Base-by-base conservation (phyloP, 768 basidiomycete species). In the Amanita molliuscula region DNA sequence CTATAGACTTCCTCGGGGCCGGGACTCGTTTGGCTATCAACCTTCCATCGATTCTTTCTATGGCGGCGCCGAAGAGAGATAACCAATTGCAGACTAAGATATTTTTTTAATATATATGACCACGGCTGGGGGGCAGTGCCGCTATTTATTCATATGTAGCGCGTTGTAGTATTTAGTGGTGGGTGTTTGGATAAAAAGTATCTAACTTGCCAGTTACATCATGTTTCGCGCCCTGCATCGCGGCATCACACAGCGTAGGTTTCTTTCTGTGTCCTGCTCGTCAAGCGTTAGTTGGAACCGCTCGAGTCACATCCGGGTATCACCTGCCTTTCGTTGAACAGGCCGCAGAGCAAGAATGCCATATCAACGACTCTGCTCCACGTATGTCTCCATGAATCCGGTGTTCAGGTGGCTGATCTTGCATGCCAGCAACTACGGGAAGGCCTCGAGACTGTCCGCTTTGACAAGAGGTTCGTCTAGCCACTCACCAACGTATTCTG, bases 321-420 rank as follows among this genome's bases (percentile, higher is more conserved):
- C 44, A 72, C 77, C 16, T 84, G 75, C 56, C 72, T 94, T 16
- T 78, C 79, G n/a, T 77, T 94, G 51, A 87, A 93, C 60, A 73
- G 88, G 52, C 87, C 89, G 6, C 74, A 84, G 56, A 82, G 78
- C 58, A 91, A 82, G 74, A 95, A 95, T 67, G 89, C 92, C 18
- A 88, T 95, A 40, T 92, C 89, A 2, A 66, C 79, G 53, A 68
- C 69, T 31, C 73, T 95, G 54, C 70, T 95, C 28, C 68, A 77
- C 69, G 88, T 87, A 48, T 58, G 56, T 44, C 53, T 4, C 36
- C 44, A 42, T 46, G 13, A 13, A 36, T 33, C 44, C 8, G 25
- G 33, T n/a, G 46, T 28, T 10, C 15, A 11, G 40, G 35, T 52
- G 20, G 26, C 36, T 38, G 26, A 40, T 26, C 3, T 35, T 29